Evolutionary conservation across 208 protist genomes (phyloP), one percentile per base, ranked within the genome.

Genomic region (Angomonas deanei): DNA sequence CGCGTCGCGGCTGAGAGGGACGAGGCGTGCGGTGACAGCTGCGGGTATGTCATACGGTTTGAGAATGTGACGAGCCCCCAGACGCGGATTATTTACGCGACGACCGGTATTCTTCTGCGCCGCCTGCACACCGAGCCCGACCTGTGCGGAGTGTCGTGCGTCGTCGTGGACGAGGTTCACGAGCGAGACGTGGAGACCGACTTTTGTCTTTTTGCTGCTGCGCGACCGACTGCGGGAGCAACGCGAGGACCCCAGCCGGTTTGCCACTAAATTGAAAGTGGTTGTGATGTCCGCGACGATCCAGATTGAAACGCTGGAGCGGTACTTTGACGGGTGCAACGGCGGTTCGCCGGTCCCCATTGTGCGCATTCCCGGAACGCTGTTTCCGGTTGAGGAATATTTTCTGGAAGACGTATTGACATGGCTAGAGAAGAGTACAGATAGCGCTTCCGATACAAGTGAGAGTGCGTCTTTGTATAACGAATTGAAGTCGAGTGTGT

Each of bases 51-150:
- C 48, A 91, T 97, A 50, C 81, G 93, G 6, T 92, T 96, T 62
- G 91, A 96, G 39, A 88, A 89, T 48, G 74, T 80, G 42, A 88
- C 80, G 33, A 87, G 76, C 36, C 56, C 61, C 27, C 64, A 74
- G 15, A 99, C 97, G 0, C 78, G 76, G n/a, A 97, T 99, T 36
- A 93, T 98, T 66, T 99, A 98, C 69, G 93, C 98, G 79, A 99
- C 98, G 17, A 98, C 98, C 56, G 98, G 98, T 68, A 99, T 99
- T 74, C 64, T 99, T 10, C 74, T 99, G 27, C 87, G 97, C 52
- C 96, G 99, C 66, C 88, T 96, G 36, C 85, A 99, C 27, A 57
- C 84, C n/a, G 98, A 99, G 72, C 82, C 89, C 36, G 63, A 91
- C 23, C 68, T 99, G 21, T 54, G 53, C 26, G 83, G 76, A 24